Base-by-base conservation (phyloP, 257 asterid species). In the Nicotiana tabacum region DNA sequence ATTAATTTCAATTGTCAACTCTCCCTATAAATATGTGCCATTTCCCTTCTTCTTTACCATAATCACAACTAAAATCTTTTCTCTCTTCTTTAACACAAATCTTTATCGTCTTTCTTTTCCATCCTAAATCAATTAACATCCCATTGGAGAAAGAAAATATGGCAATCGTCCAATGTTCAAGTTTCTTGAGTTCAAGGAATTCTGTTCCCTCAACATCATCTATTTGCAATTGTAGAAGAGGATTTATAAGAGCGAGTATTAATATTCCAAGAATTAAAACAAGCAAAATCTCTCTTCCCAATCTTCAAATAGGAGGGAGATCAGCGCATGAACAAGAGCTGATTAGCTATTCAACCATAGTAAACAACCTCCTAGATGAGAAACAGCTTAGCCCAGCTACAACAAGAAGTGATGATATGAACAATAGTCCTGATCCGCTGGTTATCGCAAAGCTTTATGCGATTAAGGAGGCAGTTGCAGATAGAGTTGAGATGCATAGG, bases 401-500 rank as follows among this genome's bases (percentile, higher is more conserved):
- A 74, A 74, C 12, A 27, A 74, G 62, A 46, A 46, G 9, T 33
- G 21, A 37, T 46, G 21, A 48, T 46, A 72, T 24, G 61, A 33
- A 9, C 15, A 43, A 77, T 9, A 85, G 77, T 4, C 35, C 87
- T 13, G 91, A 86, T 66, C 82, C 89, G 6, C 7, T 85, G 78
- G 86, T 83, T 7, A 76, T 88, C 1, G 70, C 77, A 0, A 91
- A 91, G 86, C 90, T 92, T 35, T 85, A 90, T 48, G 91, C 91
- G 5, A 87, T 91, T 65, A 12, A 90, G 29, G 97, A 92, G 80
- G 89, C 89, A 0, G 90, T 92, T 61, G 80, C 92, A 0, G 97
- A 92, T 67, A 87, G 97, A 66, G 90, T 88, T 3, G 94, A 92
- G 84, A 92, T 88, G 93, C 95, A 92, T 83, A 76, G 33, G 4